These are phyloP conservation scores for Geotrichum ghanense DNA, from an alignment of 805 yeast species.

Conservation along the genomic window DNA sequence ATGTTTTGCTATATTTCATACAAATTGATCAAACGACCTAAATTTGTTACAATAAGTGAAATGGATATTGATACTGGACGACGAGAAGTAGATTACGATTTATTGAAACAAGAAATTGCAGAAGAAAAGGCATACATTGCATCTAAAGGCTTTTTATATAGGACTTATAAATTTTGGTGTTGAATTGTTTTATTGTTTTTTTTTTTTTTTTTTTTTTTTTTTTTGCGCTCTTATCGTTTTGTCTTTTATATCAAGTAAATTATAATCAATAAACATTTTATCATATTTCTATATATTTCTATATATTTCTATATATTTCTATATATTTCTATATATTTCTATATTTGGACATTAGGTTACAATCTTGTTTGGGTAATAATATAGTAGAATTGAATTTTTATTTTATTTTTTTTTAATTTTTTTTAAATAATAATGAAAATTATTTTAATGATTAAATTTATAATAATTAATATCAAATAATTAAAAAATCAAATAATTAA, in stretches of 20 bases:
- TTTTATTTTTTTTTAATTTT: not conserved
- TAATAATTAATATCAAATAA: no score
- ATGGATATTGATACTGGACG: conserved; percentile 58
- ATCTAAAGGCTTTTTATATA: conserved; percentile 35
- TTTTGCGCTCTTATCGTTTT: not conserved
- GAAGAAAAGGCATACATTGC: conserved; percentile 44
- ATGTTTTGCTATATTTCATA: conserved; percentile 38
- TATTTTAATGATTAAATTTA: no score
- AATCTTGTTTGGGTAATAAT: no score
- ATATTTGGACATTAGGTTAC: no score
- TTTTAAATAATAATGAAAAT: not conserved
- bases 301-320: not conserved
- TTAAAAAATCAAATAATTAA: no score
- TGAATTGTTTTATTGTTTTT: conserved; percentile 16
- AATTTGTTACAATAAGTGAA: conserved; percentile 34
- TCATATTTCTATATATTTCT: no score
- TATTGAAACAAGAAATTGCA: conserved; percentile 42
- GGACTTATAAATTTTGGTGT: conserved; percentile 50
- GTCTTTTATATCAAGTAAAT: not conserved
- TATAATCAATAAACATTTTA: not conserved
- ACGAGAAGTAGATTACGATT: conserved; percentile 46
- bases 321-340: no score
- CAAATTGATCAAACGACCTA: conserved; percentile 35
- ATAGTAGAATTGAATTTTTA: not conserved
- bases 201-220: not conserved